Base-by-base conservation (phyloP, 345 rosid species). In the Melastoma malabathricum region DNA sequence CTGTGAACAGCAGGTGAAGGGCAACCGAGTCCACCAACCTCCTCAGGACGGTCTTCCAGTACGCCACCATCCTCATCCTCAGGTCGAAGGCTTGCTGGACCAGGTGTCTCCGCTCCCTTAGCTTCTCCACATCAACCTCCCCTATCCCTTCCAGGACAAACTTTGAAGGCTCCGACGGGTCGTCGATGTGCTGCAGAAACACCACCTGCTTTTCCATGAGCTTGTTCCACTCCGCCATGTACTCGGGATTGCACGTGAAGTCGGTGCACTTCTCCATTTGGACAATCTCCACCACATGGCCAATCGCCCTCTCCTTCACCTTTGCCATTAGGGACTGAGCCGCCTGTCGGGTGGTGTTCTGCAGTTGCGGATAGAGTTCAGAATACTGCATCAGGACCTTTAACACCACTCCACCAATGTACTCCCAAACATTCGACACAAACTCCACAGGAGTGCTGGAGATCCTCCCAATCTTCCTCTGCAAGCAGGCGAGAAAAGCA, bases 181-280 rank as follows among this genome's bases (percentile, higher is more conserved):
- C 14, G 4, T 50, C 2, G 1, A 66, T 43, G 0, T 20, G 27
- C 1, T 39, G 23, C 14, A 47, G 3, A 31, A 75, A 72, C 2
- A 1, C 1, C 1, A 13, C 23, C 14, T 49, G 56, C 5, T 18
- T 46, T 18, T 27, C 50, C 61, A 66, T 60, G 3, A 72, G 64
- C 13, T 9, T 20, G 39, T 50, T 69, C 64, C 68, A 64, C 15
- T 58, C 64, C 4, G 0, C 6, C 50, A 48, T 6, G 48, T 69
- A 75, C 15, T 66, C 77, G 2, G 67, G 68, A 55, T 51, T n/a
- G 15, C 68, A 61, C 0, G 77, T 69, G 46, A 61, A 75, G 41
- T 69, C 71, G 0, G 77, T 59, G 10, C 58, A 51, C 58, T 64
- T 69, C 58, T 75, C 77, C 70, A 69, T 75, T 7, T 61, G 50